Base-by-base conservation (phyloP, 2,329 filamentous ascomycete species). In the Diaporthe velutina region DNA sequence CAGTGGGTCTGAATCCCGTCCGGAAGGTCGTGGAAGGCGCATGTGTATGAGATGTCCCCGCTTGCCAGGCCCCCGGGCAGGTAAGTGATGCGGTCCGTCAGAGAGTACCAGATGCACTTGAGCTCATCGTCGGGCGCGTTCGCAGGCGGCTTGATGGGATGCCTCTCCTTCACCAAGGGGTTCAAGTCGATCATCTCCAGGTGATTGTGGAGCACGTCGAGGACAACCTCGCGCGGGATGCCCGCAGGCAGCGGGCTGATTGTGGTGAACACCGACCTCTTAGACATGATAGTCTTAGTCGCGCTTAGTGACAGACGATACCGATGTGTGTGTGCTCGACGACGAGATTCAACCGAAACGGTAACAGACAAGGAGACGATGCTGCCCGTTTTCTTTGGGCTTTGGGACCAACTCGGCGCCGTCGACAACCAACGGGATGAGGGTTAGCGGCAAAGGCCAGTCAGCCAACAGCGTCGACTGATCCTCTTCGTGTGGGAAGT, bases 111-210 rank as follows among this genome's bases (percentile, higher is more conserved):
- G 25, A 86, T 86, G 78, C 92, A 93, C 76, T 90, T 86, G 75
- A 88, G 90, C 85, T 98, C 95, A 78, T 97, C 94, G 22, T 90
- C 85, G 0, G 90, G 86, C 17, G 93, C 92, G 80, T 92, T 89
- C 33, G 88, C 80, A 0, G 95, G 94, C 2, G 94, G 88, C 61
- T 90, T 88, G 83, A 94, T 94, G 42, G 87, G 88, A 78, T 92
- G 89, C 74, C 94, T 90, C 76, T 93, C 91, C 76, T 93, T 91
- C 73, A 98, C 93, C 64, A 97, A 88, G 1, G 95, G 95, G 83
- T 97, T 98, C 74, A 98, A 87, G 81, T 96, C 93, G 80, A 98
- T 97, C 93, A 98, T 97, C 79, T 92, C 92, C 67, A 88, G 83
- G 84, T 97, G 95, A 82, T 93, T 89, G 82, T 95, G 94, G 42